These are phyloP conservation scores for Nakazawaea ishiwadae DNA, from an alignment of 805 yeast species.

Conservation along the genomic window DNA sequence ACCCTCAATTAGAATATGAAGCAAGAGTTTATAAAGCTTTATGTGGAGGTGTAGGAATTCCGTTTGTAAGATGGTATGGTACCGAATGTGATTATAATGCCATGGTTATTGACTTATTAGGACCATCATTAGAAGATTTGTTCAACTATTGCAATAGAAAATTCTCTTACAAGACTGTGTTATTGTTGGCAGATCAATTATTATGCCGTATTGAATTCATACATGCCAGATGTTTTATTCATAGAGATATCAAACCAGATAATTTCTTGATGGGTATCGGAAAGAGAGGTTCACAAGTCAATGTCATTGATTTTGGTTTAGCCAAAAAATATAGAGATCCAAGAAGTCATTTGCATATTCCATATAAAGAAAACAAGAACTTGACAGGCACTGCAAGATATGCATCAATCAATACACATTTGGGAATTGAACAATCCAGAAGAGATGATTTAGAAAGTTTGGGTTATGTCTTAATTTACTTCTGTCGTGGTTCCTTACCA, in stretches of 20 bases:
- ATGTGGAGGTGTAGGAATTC: conserved; percentile 96
- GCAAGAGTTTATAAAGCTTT: conserved; percentile 92
- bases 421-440: conserved; percentile 95
- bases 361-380: conserved; percentile 93
- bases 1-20: conserved; percentile 96
- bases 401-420: conserved; percentile 91
- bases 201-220: conserved; percentile 91
- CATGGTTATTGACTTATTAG: conserved; percentile 92
- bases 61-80: conserved; percentile 96
- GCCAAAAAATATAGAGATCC: conserved; percentile 95
- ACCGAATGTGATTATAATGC: conserved; percentile 96
- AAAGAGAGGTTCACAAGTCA: conserved; percentile 89
- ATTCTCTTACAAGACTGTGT: conserved; percentile 88
- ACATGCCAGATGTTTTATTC: conserved; percentile 90
- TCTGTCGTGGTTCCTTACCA: conserved; percentile 92
- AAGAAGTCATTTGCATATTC: conserved; percentile 89
- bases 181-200: conserved; percentile 90
- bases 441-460: conserved; percentile 94
- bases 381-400: conserved; percentile 97
- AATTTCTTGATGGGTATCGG: conserved; percentile 88
- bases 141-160: conserved; percentile 95
- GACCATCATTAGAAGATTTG: conserved; percentile 92
- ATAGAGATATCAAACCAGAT: conserved; percentile 81
- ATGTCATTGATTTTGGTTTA: conserved; percentile 90
- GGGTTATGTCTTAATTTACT: conserved; percentile 91